Evolutionary conservation across 2,329 filamentous ascomycete genomes (phyloP).

Genomic region (Helminthosporium solani): DNA sequence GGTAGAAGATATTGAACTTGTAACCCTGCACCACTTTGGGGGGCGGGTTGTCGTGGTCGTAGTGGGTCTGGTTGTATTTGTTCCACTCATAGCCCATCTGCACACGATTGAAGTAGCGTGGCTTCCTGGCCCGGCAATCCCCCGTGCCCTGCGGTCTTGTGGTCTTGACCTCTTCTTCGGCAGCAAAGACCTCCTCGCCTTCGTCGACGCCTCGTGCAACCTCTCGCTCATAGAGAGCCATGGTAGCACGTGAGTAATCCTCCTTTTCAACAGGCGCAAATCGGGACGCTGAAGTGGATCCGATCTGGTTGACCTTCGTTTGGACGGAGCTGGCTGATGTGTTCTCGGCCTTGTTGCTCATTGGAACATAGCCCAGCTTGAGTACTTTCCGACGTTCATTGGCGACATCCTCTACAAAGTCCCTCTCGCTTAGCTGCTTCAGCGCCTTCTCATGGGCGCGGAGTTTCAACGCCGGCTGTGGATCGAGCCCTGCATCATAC

Average conservation of each 20-base stretch:
- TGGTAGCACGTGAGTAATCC: conserved; percentile 83
- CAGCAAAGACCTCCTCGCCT: conserved; percentile 93
- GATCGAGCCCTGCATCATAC: conserved; percentile 56
- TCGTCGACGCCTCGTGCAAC: conserved; percentile 87
- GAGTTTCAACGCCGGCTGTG: conserved; percentile 66
- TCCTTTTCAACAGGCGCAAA: conserved; percentile 71
- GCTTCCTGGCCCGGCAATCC: conserved; percentile 87
- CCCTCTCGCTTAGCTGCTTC: conserved; percentile 58
- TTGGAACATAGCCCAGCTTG: conserved; percentile 68
- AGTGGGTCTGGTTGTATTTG: conserved; percentile 99
- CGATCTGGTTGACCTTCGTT: conserved; percentile 43
- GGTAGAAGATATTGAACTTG: conserved; percentile 99
- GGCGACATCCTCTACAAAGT: conserved; percentile 59
- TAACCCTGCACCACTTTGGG: conserved; percentile 98
- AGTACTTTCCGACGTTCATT: conserved; percentile 61
- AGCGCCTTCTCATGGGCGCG: conserved; percentile 63
- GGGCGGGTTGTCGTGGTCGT: conserved; percentile 96
- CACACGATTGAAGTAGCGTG: conserved; percentile 94
- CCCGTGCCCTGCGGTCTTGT: conserved; percentile 75
- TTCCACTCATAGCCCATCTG: conserved; percentile 99
- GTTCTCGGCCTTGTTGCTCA: conserved; percentile 48
- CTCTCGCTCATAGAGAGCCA: conserved; percentile 87
- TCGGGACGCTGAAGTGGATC: conserved; percentile 60
- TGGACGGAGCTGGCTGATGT: conserved; percentile 25
- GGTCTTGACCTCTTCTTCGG: conserved; percentile 75